Evolutionary conservation across 208 protist species (phyloP).

Genomic region (Sergeia podlipaevii): DNA sequence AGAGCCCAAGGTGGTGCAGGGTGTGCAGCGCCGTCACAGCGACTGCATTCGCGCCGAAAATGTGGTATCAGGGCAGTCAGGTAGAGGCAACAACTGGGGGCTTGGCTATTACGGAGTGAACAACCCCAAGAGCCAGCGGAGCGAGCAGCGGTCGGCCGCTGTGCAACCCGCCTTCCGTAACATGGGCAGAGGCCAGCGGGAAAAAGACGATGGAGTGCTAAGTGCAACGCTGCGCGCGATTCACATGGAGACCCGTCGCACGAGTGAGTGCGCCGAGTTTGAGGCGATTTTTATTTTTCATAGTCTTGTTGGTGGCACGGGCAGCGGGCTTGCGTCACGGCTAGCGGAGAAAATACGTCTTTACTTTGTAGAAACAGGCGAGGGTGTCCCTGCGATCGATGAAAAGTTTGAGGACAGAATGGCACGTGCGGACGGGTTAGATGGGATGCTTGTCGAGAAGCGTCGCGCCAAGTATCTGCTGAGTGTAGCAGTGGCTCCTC

Average conservation of each 20-base stretch:
- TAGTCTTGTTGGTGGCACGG: conserved; percentile 82
- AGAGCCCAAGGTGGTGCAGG: conserved; percentile 84
- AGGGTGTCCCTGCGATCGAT: conserved; percentile 18
- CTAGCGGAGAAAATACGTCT: conserved; percentile 78
- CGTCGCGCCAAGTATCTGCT: conserved; percentile 65
- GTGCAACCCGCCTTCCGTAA: conserved; percentile 47
- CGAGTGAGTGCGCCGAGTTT: conserved; percentile 37
- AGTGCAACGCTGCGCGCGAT: conserved; percentile 58
- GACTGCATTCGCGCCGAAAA: conserved; percentile 62
- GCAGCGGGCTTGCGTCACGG: conserved; percentile 71
- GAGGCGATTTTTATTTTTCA: conserved; percentile 83
- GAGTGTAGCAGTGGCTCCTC: conserved; percentile 66
- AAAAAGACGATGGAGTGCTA: conserved; percentile 48
- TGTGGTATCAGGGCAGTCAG: conserved; percentile 71
- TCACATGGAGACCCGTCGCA: conserved; percentile 70
- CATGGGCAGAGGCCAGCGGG: conserved; percentile 58
- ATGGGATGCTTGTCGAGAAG: conserved; percentile 68
- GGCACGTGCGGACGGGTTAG: conserved; percentile 60
- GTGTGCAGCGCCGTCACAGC: conserved; percentile 45
- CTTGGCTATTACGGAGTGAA: conserved; percentile 79
- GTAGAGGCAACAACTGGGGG: conserved; percentile 85
- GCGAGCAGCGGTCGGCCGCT: conserved; percentile 26
- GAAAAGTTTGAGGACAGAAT: conserved; percentile 52
- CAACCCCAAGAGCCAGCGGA: conserved; percentile 31
- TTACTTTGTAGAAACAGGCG: conserved; percentile 62